Conservation (phyloP, 495 filamentous ascomycete species). For the Trichoderma orchidacearum region DNA sequence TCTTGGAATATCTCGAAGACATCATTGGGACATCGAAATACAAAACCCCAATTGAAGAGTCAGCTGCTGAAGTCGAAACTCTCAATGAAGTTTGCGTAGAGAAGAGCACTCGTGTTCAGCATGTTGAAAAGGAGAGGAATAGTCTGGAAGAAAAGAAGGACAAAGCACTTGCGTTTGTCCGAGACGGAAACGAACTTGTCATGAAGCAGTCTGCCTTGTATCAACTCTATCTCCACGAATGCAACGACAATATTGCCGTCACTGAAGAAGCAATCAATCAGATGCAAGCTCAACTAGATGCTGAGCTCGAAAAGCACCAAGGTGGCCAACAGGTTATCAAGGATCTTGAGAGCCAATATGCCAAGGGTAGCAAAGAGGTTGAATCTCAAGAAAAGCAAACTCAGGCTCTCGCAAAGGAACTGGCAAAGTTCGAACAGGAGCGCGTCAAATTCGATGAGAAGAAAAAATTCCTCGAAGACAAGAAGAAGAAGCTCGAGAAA, state of each 20-base stretch:
- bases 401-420: constrained; percentile 71
- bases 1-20: constrained; percentile 94
- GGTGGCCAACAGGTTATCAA: constrained; percentile 89
- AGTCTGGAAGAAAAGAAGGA: constrained; percentile 91
- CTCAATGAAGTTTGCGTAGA: constrained; percentile 91
- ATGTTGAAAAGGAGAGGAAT: constrained; percentile 95
- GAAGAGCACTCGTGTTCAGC: constrained; percentile 86
- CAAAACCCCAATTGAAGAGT: constrained; percentile 91
- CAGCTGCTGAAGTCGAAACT: constrained; percentile 66
- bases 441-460: constrained; percentile 96
- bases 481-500: constrained; percentile 93
- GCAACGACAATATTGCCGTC: constrained; percentile 74
- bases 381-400: constrained; percentile 71
- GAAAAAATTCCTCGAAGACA: constrained; percentile 76
- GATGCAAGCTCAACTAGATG: constrained; percentile 77
- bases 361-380: constrained; percentile 64
- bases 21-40: constrained; percentile 98
- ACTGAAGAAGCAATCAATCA: constrained; percentile 82
- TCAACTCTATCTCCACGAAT: constrained; percentile 79
- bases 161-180: constrained; percentile 76
- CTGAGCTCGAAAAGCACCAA: constrained; percentile 81
- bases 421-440: constrained; percentile 88
- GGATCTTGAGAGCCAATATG: constrained; percentile 72
- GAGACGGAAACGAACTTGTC: constrained; percentile 83
- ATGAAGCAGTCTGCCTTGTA: constrained; percentile 82